Base-by-base conservation (phyloP, 2,329 filamentous ascomycete species). In the Colletotrichum sp. region DNA sequence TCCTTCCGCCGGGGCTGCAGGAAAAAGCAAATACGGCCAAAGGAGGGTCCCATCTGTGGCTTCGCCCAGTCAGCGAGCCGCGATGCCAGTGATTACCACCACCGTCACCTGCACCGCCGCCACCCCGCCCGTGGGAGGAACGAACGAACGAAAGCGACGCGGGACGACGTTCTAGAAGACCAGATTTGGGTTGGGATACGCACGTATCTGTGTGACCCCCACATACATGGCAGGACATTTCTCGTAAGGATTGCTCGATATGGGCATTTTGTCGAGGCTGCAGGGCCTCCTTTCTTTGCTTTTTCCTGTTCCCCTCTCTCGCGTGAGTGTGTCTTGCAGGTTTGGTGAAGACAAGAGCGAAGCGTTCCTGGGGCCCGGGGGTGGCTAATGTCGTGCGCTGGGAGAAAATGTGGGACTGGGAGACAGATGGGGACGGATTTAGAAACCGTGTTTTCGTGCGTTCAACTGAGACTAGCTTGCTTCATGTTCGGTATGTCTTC, bases 21-120 rank as follows among this genome's bases (percentile, higher is more conserved):
- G 70, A 60, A 76, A 74, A 76, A 76, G 74, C 74, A 76, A 76
- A 74, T 69, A 10, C 55, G 70, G 70, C 34, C 15, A 60, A 18
- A 6, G 55, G 26, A 3, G 44, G 44, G 28, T 18, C 18, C 3
- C 26, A n/a, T n/a, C 26, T n/a, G 57, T 8, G 26, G 26, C 10
- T 60, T 32, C 57, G 57, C 30, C 57, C 60, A 32, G 28, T 24
- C 60, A 39, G 30, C 63, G 36, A 28, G 13, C 36, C 30, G 26
- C 62, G 62, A 24, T 39, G n/a, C 62, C 60, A n/a, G 30, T 55
- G 69, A 44, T n/a, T 26, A 34, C 18, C 60, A 34, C 32, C 60
- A 64, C 32, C 26, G 3, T 39, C 30, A 15, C 30, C 15, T 26
- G 18, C 26, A 15, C 39, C 36, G n/a, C 63, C 34, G 44, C 28